Evolutionary conservation across 345 rosid species (phyloP), one percentile per base, ranked within the genome.

Genomic region (Euphorbia peplus): DNA sequence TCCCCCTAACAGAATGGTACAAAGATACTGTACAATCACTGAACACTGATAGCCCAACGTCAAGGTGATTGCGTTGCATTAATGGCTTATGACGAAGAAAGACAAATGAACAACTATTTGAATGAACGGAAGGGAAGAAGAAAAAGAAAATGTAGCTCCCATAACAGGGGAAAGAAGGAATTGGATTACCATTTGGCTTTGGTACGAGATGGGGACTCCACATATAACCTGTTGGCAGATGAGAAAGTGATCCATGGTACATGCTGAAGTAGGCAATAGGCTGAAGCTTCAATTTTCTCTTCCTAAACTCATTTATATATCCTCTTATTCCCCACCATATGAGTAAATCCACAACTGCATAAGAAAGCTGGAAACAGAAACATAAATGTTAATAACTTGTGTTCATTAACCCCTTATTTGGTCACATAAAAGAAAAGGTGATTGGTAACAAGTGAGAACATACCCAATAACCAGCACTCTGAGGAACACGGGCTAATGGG

Each of bases 141-240:
- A 26, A 5, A 10, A 15, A 57, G 47, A 13, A 61, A 25, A 22
- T 41, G 5, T 3, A 62, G 30, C 25, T 41, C 22, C 51, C 9
- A 11, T 62, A 21, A 62, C 21, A 42, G 19, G 52, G 16, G 35
- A 44, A 62, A 25, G 37, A 63, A 63, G 37, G 13, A 29, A 64
- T 19, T 14, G 63, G 6, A 56, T 25, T 76, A 95, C 99, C 99
- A 76, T 61, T 87, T 72, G 99, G 99, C 80, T 95, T 95, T 73
- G 99, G 91, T 80, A 95, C 97, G 67, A 95, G 87, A 73, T 88
- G 89, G 52, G 97, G 89, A 81, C 99, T 95, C 97, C 99, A 95
- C 93, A 95, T 83, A 82, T 95, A 91, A 82, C 90, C 97, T 6
- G 96, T 95, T 70, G 99, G 99, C 72, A 95, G 79, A 75, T 95